phyloP scores from a whole-genome alignment of 129 eudicot species.

The Centrapalus pauciflorus region DNA sequence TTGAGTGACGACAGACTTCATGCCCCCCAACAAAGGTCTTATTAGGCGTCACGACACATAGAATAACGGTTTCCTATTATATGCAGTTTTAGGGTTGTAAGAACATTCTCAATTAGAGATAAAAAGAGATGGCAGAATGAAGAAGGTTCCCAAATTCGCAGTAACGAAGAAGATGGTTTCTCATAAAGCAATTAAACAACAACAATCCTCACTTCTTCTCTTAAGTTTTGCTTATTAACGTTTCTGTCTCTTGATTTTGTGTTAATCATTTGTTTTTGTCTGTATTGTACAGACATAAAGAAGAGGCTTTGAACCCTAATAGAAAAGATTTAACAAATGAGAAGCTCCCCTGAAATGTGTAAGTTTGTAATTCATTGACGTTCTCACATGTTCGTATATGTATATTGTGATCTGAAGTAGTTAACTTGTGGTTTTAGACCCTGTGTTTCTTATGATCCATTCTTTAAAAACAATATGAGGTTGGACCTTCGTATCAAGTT shows the following conservation, averaged over 20 bases:
- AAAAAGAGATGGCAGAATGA: constrained; percentile 68
- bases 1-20: too few relatives aligned
- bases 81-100: not conserved
- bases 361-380: constrained; percentile 9
- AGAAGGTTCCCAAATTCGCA: constrained; percentile 84
- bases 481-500: constrained; percentile 91
- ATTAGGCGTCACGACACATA: too few relatives aligned
- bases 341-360: constrained; percentile 96
- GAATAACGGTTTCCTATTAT: not conserved
- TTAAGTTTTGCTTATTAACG: not conserved
- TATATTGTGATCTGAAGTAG: not conserved
- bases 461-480: constrained; percentile 70
- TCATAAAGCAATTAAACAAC: constrained; percentile 76
- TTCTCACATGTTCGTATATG: not conserved
- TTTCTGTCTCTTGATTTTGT: not conserved
- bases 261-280: not conserved
- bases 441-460: constrained; percentile 78
- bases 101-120: too few relatives aligned
- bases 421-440: constrained; percentile 53
- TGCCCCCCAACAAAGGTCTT: too few relatives aligned
- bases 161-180: constrained; percentile 90
- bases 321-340: constrained; percentile 65
- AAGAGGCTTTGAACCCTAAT: constrained; percentile 80
- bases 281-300: constrained; percentile 54
- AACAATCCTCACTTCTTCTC: not conserved